Conservation (phyloP, 148 eudicot species). For the Silene uniflora region DNA sequence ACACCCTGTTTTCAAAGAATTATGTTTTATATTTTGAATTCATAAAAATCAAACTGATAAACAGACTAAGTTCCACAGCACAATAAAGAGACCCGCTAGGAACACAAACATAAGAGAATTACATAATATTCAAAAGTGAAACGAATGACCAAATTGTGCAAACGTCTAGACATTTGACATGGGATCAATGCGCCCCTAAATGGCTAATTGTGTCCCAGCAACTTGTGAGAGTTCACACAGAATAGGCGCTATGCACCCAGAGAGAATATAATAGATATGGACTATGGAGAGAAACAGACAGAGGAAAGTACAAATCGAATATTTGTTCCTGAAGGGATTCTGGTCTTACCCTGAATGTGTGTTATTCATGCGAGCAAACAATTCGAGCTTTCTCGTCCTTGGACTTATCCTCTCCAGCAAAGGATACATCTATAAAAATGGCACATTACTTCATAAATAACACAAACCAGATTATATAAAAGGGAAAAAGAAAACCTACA, state of each 20-base stretch:
- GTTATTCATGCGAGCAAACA: slow-evolving; percentile 98
- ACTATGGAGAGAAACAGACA: background rate
- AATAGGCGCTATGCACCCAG: background rate
- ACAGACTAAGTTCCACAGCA: background rate
- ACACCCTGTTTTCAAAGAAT: no score
- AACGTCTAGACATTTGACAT: no score
- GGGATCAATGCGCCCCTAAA: background rate
- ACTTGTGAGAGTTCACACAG: background rate
- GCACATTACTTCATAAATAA: background rate
- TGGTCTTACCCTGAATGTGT: slow-evolving; percentile 72
- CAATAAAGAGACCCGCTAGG: background rate
- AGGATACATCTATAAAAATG: slow-evolving; percentile 77
- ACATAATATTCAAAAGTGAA: background rate
- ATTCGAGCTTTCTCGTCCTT: slow-evolving; percentile 84
- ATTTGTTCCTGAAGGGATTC: background rate
- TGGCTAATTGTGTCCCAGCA: background rate
- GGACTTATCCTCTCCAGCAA: slow-evolving; percentile 96
- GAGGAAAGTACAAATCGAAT: background rate
- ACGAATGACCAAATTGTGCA: background rate
- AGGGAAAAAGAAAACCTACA: background rate
- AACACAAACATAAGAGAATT: background rate
- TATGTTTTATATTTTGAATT: background rate
- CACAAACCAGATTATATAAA: background rate
- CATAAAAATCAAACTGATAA: background rate
- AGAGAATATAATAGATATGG: background rate